Base-by-base conservation (phyloP, 2,329 filamentous ascomycete genomes). In the Aspergillus sp. region DNA sequence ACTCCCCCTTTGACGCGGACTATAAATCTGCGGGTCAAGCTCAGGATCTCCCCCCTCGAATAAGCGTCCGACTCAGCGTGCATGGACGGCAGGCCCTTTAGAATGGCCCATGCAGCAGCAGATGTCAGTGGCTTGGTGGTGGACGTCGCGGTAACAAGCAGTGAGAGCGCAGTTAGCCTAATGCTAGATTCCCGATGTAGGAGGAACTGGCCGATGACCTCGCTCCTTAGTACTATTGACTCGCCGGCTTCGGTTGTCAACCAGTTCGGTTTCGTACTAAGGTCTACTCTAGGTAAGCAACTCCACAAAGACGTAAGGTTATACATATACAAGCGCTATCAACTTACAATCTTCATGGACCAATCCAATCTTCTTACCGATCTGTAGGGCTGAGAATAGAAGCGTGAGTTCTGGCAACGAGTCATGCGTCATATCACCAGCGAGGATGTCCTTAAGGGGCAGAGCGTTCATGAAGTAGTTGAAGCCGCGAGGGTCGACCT, bases 31-130 rank as follows among this genome's bases (percentile, higher is more conserved):
- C 84, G 80, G 2, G 81, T 76, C 40, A 83, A 74, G 15, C 78
- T 77, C 15, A 89, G 69, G 2, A 93, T 69, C 45, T 93, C 85
- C 36, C 88, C 81, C 35, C 91, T 77, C 43, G 88, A 82, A 47
- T 89, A 86, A 4, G 89, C 79, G 52, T 95, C 86, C 0, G 83
- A 78, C 41, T 95, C 88, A 3, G 85, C 76, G 52, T 93, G 81
- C 42, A 89, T 76, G 11, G 79, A 72, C 1, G 74, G 69, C 3
- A 96, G 61, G 37, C 84, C 76, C 20, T 64, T 67, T 33, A 69
- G 69, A 2, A 96, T 63, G 8, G 81, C 68, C 3, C 61, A 55
- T 2, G 95, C 66, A 0, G 79, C 71, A 7, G 64, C 68, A 0
- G 60, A 48, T 0, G 79, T 79, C 32, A 93, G 78, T 1, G 86